Percentiles rank a stretch among this genome's conserved stretches.
phyloP scores from a whole-genome alignment of 2,329 filamentous ascomycete genomes.

The Epichloe festucae region DNA sequence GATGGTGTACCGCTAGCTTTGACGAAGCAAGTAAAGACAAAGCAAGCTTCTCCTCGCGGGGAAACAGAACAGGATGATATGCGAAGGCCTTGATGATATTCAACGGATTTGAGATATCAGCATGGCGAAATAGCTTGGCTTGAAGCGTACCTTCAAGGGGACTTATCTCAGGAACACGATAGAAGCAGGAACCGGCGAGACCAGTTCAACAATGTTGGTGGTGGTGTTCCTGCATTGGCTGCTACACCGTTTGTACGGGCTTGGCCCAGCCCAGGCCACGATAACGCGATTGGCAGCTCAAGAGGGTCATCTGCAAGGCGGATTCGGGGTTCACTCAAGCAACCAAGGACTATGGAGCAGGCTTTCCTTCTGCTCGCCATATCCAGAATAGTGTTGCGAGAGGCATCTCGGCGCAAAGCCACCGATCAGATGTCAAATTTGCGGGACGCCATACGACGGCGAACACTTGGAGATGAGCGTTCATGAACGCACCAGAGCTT shows the following conservation, averaged over 20 bases:
- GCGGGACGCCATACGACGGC: neutral
- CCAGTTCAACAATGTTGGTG: neutral
- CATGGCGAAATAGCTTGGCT: neutral
- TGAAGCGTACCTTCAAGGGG: neutral
- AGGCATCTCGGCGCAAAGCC: neutral
- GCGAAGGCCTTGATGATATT: too few species aligned
- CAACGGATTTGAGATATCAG: neutral
- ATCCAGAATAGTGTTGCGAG: neutral
- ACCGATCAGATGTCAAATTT: neutral
- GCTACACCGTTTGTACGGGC: neutral
- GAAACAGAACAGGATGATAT: neutral
- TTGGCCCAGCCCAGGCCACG: too few species aligned
- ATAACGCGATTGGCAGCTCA: neutral
- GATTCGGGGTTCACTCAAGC: neutral
- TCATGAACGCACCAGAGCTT: neutral
- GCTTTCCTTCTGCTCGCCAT: neutral
- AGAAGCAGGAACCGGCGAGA: neutral
- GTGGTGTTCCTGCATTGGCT: neutral
- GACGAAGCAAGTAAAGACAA: neutral
- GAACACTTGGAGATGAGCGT: neutral
- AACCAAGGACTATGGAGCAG: neutral
- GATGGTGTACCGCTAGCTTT: neutral
- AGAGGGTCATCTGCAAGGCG: neutral
- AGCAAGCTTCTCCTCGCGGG: too few species aligned
- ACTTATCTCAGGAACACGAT: neutral